Percentiles rank a stretch among this genome's conserved stretches.
Conservation (phyloP, 805 yeast genomes). For the Cyberlindnera nakhonratchasimensis region DNA sequence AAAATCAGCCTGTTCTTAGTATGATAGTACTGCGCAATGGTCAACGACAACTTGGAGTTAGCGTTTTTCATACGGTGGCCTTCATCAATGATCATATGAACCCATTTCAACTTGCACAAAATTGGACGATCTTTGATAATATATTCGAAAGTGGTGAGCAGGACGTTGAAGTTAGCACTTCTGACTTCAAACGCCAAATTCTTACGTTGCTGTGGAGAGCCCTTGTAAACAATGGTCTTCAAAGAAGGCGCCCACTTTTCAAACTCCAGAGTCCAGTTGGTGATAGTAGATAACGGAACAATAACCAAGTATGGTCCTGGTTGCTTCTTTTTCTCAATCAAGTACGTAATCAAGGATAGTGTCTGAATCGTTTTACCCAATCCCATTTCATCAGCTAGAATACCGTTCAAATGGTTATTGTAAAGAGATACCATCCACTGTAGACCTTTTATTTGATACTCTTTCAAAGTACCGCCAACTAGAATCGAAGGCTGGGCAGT, state of each 20-base stretch:
- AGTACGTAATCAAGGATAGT: constrained; percentile 67
- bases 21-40: constrained; percentile 67
- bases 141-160: constrained; percentile 79
- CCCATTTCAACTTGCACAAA: constrained; percentile 66
- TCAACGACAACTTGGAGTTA: constrained; percentile 66
- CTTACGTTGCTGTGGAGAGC: constrained; percentile 68
- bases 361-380: constrained; percentile 91
- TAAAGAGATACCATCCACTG: constrained; percentile 99
- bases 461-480: constrained; percentile 77
- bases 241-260: constrained; percentile 85
- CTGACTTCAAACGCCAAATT: constrained; percentile 60
- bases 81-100: constrained; percentile 87
- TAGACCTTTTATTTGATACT: constrained; percentile 84
- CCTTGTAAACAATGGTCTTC: constrained; percentile 70
- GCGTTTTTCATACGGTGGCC: constrained; percentile 88
- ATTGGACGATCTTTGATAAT: constrained; percentile 74
- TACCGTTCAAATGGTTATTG: constrained; percentile 95
- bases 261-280: constrained; percentile 83
- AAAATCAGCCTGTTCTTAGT: constrained; percentile 75
- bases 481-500: constrained; percentile 63
- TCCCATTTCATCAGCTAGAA: constrained; percentile 99
- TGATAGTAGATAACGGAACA: constrained; percentile 79
- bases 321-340: constrained; percentile 62
- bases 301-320: constrained; percentile 73
- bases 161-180: constrained; percentile 67